Conservation (phyloP, 495 filamentous ascomycete genomes). For the Talaromyces trachyspermus region DNA sequence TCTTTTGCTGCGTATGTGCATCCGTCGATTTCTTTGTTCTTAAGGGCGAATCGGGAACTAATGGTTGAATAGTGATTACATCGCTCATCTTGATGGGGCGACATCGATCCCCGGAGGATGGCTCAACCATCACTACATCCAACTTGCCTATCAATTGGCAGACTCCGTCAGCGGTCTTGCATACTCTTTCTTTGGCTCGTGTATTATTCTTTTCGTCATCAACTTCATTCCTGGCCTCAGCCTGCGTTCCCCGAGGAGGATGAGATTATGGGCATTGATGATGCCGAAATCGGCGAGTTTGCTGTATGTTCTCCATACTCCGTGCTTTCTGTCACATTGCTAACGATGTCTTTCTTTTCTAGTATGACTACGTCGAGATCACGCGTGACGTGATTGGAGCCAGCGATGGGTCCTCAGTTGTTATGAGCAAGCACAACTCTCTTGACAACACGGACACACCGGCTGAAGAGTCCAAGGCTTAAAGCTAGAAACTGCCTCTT, state of each 20-base stretch:
- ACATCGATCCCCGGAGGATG: constrained; percentile 73
- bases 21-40: not conserved
- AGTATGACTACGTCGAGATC: constrained; percentile 95
- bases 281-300: constrained; percentile 95
- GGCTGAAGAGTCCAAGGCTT: constrained; percentile 7
- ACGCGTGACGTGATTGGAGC: constrained; percentile 72
- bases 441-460: not conserved
- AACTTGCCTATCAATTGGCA: constrained; percentile 81
- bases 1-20: constrained; percentile 77
- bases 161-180: constrained; percentile 75
- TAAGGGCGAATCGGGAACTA: not conserved
- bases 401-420: constrained; percentile 26
- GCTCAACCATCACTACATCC: constrained; percentile 85
- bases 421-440: not conserved
- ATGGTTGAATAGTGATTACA: constrained; percentile 56
- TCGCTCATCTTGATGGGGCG: constrained; percentile 77
- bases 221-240: constrained; percentile 79
- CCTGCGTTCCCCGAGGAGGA: constrained; percentile 77
- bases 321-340: not conserved
- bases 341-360: constrained; percentile 10
- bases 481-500: too few species aligned
- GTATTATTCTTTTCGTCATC: constrained; percentile 79
- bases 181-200: constrained; percentile 84
- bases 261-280: constrained; percentile 88
- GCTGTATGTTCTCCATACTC: constrained; percentile 45